Evolutionary conservation across 352 stramenopile genomes (phyloP).

Genomic region (Stramenopiles sp.): DNA sequence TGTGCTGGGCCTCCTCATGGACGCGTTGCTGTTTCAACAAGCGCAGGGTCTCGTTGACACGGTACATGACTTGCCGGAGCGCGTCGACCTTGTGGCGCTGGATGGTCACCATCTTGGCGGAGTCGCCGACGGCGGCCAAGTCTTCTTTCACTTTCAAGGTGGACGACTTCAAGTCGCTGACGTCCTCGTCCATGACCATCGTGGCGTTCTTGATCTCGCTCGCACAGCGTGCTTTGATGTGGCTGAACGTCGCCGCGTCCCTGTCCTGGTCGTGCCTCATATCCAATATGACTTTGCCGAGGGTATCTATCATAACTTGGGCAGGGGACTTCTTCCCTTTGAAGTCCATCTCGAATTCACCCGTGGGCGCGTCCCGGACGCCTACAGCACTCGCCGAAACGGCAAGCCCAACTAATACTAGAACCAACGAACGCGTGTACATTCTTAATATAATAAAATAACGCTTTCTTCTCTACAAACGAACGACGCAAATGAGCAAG

Average conservation of each 20-base stretch:
- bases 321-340: conserved; percentile 1
- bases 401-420: no score
- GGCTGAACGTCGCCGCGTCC: not conserved
- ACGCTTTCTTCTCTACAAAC: no score
- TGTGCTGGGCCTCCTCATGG: not conserved
- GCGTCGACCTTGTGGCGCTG: not conserved
- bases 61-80: not conserved
- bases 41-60: not conserved
- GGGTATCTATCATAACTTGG: conserved; percentile 3
- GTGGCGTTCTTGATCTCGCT: not conserved
- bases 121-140: not conserved
- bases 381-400: no score
- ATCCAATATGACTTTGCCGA: not conserved
- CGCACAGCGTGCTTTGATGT: not conserved
- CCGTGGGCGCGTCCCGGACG: no score
- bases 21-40: not conserved
- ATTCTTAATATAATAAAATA: no score
- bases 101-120: not conserved
- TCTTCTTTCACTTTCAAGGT: conserved; percentile 3
- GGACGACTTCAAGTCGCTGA: not conserved
- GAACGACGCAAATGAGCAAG: no score
- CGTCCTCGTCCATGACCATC: not conserved
- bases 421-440: no score
- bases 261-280: not conserved
- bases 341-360: not conserved